Conservation (phyloP, 106 monocot genomes). For the Dioscorea zingiberensis region DNA sequence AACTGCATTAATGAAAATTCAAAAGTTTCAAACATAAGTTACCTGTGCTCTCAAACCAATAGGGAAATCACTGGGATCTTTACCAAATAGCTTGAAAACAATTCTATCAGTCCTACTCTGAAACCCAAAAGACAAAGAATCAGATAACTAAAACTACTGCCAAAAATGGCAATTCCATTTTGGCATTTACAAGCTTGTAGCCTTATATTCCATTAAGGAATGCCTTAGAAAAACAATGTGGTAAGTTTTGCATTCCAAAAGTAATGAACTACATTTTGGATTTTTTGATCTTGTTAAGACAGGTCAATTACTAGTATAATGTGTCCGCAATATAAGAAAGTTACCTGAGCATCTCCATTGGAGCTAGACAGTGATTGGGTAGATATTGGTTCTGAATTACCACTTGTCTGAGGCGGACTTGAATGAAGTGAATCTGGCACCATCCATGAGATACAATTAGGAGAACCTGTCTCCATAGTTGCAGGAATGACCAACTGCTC, state of each 20-base stretch:
- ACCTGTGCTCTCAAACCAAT: slow-evolving; percentile 64
- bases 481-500: slow-evolving; percentile 17
- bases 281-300: too few species aligned
- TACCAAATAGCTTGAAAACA: slow-evolving; percentile 88
- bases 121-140: slow-evolving; percentile 5
- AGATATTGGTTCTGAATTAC: slow-evolving; percentile 64
- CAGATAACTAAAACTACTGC: too few species aligned
- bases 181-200: too few species aligned
- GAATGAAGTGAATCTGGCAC: slow-evolving; percentile 37
- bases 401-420: slow-evolving; percentile 71
- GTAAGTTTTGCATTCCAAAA: too few species aligned
- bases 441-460: slow-evolving; percentile 36
- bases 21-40: background rate
- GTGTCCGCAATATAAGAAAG: too few species aligned
- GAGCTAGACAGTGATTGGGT: slow-evolving; percentile 51
- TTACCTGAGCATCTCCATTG: slow-evolving; percentile 66
- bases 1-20: background rate
- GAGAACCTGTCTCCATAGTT: slow-evolving; percentile 21
- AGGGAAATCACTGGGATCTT: slow-evolving; percentile 82
- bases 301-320: too few species aligned
- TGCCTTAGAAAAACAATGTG: too few species aligned
- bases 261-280: too few species aligned
- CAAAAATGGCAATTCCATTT: too few species aligned
- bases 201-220: too few species aligned
- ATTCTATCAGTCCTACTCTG: slow-evolving; percentile 82